phyloP scores from a whole-genome alignment of 768 basidiomycete species.

The Suillus placidus region DNA sequence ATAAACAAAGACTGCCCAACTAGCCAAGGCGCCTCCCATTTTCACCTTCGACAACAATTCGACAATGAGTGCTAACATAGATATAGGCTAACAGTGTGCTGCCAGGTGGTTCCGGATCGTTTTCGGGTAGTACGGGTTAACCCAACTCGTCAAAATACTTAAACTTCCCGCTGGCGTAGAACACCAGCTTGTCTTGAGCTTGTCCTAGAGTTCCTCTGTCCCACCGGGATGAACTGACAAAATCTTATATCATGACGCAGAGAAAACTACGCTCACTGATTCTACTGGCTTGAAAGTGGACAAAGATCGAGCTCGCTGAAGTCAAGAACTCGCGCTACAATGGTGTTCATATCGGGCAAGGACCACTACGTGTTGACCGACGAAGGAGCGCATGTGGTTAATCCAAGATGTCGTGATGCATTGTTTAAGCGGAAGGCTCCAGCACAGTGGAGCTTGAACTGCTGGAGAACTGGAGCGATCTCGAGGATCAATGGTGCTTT shows the following conservation, averaged over 20 bases:
- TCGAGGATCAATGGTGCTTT: neutral
- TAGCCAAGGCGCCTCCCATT: neutral
- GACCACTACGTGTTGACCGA: constrained; percentile 1
- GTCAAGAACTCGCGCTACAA: neutral
- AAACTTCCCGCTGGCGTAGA: neutral
- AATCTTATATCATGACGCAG: neutral
- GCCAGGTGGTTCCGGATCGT: neutral
- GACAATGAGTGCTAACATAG: no score
- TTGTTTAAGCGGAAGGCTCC: no score
- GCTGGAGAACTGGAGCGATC: neutral
- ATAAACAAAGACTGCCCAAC: neutral
- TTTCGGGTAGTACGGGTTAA: no score
- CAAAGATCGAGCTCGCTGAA: constrained; percentile 1
- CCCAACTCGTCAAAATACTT: neutral
- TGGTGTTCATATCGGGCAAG: neutral
- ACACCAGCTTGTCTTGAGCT: neutral
- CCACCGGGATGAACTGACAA: constrained; percentile 6
- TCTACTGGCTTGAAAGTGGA: neutral
- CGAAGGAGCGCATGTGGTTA: neutral
- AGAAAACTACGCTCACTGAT: neutral
- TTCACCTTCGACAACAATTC: neutral
- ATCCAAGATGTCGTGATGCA: neutral
- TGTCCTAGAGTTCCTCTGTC: neutral
- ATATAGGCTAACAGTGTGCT: no score
- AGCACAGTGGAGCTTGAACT: no score